Evolutionary conservation across 176 grass and related monocot species (phyloP).

Genomic region (Hyparrhenia diplandra): DNA sequence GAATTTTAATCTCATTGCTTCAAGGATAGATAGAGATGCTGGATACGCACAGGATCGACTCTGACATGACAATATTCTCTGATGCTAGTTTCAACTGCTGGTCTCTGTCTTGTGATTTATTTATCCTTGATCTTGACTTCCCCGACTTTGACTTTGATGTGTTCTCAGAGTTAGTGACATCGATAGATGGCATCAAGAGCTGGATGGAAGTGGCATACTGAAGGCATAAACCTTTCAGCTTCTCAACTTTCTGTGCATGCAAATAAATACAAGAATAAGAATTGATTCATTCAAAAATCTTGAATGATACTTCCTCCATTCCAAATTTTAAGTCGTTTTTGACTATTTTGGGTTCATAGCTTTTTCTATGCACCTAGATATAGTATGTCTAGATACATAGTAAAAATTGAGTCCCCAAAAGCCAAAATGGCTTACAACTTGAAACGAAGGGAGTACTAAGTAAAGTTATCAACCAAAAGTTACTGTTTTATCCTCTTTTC

Average conservation of each 20-base stretch:
- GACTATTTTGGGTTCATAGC: no score
- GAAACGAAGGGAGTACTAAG: no score
- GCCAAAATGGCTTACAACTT: no score
- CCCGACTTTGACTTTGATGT: constrained; percentile 22
- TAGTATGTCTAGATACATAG: no score
- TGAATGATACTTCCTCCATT: background rate
- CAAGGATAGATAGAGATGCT: background rate
- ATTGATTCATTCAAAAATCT: background rate
- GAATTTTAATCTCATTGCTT: background rate
- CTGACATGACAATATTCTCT: constrained; percentile 57
- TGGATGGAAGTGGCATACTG: constrained; percentile 86
- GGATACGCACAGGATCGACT: constrained; percentile 66
- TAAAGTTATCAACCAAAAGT: background rate
- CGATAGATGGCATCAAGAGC: constrained; percentile 72
- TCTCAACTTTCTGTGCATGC: constrained; percentile 79
- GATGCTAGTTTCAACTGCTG: constrained; percentile 62
- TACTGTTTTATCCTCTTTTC: background rate
- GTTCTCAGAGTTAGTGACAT: constrained; percentile 39
- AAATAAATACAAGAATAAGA: constrained; percentile 14
- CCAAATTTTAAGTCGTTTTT: no score
- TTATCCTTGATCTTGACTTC: constrained; percentile 37
- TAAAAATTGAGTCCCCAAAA: no score
- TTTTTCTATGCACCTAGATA: no score
- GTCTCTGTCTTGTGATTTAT: constrained; percentile 37
- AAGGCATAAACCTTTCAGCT: constrained; percentile 78